Evolutionary conservation across 495 filamentous ascomycete genomes (phyloP).

Genomic region (Pseudomonodictys pantanalensis): DNA sequence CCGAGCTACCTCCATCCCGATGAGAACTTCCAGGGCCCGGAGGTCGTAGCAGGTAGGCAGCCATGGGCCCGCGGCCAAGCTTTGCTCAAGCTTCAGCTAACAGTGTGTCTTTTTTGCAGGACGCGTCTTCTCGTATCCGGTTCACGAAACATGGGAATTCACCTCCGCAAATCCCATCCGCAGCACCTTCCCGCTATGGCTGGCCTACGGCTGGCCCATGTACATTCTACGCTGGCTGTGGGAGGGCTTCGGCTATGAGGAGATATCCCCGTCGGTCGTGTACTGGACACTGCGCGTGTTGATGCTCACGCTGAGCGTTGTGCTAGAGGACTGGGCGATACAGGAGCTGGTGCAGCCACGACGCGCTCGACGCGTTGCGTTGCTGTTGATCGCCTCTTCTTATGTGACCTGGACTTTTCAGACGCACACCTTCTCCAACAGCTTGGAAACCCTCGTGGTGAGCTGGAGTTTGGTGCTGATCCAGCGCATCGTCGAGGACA

Average conservation of each 20-base stretch:
- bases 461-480: conserved; percentile 89
- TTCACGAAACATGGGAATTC: conserved; percentile 91
- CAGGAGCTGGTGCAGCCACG: conserved; percentile 80
- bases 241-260: conserved; percentile 53
- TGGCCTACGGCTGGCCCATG: conserved; percentile 89
- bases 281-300: conserved; percentile 83
- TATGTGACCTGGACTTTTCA: conserved; percentile 99
- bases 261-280: conserved; percentile 64
- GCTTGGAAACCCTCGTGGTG: conserved; percentile 87
- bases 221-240: conserved; percentile 84
- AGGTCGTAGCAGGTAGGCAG: conserved; percentile 90
- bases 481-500: conserved; percentile 72
- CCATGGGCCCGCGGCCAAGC: background rate
- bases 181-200: conserved; percentile 95
- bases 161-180: conserved; percentile 80
- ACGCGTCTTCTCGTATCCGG: conserved; percentile 82
- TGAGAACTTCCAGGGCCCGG: conserved; percentile 97
- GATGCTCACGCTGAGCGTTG: conserved; percentile 93
- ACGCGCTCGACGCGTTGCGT: conserved; percentile 65
- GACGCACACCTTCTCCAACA: conserved; percentile 98
- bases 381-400: conserved; percentile 83
- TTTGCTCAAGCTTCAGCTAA: background rate
- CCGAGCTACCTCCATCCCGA: conserved; percentile 97
- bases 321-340: conserved; percentile 95
- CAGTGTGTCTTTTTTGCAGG: conserved; percentile 54